Base-by-base conservation (phyloP, 2,329 filamentous ascomycete genomes). In the Alternaria dauci region DNA sequence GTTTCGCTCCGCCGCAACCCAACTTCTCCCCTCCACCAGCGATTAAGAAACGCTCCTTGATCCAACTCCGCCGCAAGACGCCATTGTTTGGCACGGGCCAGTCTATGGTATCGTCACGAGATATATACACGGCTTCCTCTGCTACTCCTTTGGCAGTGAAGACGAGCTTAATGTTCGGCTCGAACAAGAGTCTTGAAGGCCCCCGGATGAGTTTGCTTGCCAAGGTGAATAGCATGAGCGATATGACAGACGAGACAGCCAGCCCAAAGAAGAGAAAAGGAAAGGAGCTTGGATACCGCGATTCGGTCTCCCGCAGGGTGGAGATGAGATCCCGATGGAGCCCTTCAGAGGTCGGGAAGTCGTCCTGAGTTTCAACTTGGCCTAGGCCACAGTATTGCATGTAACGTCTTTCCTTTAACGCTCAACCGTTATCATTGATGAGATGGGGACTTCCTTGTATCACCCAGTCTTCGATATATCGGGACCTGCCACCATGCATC, bases 61-160 rank as follows among this genome's bases (percentile, higher is more conserved):
- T 68, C 25, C 55, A 53, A 12, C 46, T 64, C 32, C 43, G 43
- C 18, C 69, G 61, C 23, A 65, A 61, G 16, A 63, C 72, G 39
- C 68, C 66, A 14, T 59, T 72, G 18, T 59, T 60, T 34, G 68
- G 65, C 12, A 61, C 66, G 2, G 66, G 69, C 2, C 66, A 72
- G 43, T 39, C 63, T 7, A 53, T 72, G 8, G 32, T 38, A 9
- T 54, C 54, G 14, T 25, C 68, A 8, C 61, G 60, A 26, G 65
- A 59, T 6, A 39, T 39, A 2, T 68, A 69, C n/a, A 62, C 71
- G 7, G 23, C 50, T 25, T 26, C 44, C 8, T 39, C 50, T 14
- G 16, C 36, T 26, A 28, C 50, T 3, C 69, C 73, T 1, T 59
- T 72, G 42, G 65, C 65, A 2, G 64, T 71, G 26, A 70, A 68